phyloP scores from a whole-genome alignment of 768 basidiomycete species.

The Tulasnella sp. region DNA sequence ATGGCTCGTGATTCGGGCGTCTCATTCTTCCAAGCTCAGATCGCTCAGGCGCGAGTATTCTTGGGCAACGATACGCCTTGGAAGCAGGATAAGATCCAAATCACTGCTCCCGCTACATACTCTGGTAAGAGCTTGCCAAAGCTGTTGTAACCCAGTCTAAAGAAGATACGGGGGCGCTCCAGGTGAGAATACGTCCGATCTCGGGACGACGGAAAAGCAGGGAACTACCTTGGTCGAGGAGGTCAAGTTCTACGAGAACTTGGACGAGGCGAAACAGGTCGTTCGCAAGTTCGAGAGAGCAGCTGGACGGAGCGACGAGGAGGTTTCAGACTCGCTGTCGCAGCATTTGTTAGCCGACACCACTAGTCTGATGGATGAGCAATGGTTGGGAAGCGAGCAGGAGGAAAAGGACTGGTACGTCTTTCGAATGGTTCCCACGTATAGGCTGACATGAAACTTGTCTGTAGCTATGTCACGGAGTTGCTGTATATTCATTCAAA shows the following conservation, averaged over 20 bases:
- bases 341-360: slow-evolving; percentile 72
- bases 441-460: background rate
- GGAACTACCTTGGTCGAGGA: slow-evolving; percentile 52
- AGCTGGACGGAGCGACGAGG: slow-evolving; percentile 53
- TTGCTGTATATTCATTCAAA: slow-evolving; percentile 80
- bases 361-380: slow-evolving; percentile 64
- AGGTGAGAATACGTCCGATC: slow-evolving; percentile 10
- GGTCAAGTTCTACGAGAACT: slow-evolving; percentile 61
- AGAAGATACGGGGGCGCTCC: background rate
- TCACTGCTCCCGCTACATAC: background rate
- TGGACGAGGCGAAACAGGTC: slow-evolving; percentile 64
- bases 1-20: slow-evolving; percentile 44
- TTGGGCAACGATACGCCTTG: slow-evolving; percentile 41
- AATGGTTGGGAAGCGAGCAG: slow-evolving; percentile 77
- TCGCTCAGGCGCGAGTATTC: slow-evolving; percentile 77
- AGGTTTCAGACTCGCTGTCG: slow-evolving; percentile 70
- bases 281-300: slow-evolving; percentile 69
- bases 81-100: slow-evolving; percentile 25
- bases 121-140: background rate
- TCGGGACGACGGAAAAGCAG: slow-evolving; percentile 46
- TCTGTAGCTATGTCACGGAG: slow-evolving; percentile 68
- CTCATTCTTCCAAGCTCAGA: slow-evolving; percentile 79
- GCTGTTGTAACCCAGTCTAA: background rate
- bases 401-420: slow-evolving; percentile 80
- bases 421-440: slow-evolving; percentile 30